Percentiles rank a stretch among this genome's conserved stretches.
Evolutionary conservation across 2,329 filamentous ascomycete genomes (phyloP).

Genomic region (Colletotrichum tropicale): DNA sequence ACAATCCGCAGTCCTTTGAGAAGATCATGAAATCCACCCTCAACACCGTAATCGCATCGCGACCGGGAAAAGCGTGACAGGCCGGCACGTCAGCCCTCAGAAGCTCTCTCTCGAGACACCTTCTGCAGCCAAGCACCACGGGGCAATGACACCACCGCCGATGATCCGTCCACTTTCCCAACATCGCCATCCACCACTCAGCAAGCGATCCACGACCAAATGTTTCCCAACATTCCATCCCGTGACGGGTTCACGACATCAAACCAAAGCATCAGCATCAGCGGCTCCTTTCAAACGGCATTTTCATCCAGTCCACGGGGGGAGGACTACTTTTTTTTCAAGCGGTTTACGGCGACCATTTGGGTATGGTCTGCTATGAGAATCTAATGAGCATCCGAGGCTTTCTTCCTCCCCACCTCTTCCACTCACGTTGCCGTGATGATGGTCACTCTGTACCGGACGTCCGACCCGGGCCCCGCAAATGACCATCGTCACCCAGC

Average conservation of each 20-base stretch:
- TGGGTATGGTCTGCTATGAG: not conserved
- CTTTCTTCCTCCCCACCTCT: too few relatives aligned
- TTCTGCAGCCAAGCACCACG: not conserved
- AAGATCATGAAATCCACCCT: not conserved
- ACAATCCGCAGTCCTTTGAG: not conserved
- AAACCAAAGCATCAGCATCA: not conserved
- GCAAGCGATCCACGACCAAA: not conserved
- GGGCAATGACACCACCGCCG: not conserved
- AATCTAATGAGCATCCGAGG: not conserved
- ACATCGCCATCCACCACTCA: not conserved
- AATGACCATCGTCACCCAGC: not conserved
- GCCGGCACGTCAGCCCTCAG: conserved; percentile 1
- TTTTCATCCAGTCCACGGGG: not conserved
- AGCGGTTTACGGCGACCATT: not conserved
- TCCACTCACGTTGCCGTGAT: too few relatives aligned
- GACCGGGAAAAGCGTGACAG: not conserved
- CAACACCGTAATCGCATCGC: not conserved
- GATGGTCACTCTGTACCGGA: not conserved
- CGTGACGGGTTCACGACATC: conserved; percentile 10
- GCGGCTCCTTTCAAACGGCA: not conserved
- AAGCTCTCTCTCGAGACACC: not conserved
- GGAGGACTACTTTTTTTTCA: not conserved
- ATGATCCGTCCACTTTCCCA: not conserved
- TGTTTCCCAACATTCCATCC: not conserved
- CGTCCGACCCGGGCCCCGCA: not conserved